A percentile compares a stretch with the other conserved stretches of the same genome.
phyloP scores from a whole-genome alignment of 352 stramenopile species.

The Thalassiosira tumida region DNA sequence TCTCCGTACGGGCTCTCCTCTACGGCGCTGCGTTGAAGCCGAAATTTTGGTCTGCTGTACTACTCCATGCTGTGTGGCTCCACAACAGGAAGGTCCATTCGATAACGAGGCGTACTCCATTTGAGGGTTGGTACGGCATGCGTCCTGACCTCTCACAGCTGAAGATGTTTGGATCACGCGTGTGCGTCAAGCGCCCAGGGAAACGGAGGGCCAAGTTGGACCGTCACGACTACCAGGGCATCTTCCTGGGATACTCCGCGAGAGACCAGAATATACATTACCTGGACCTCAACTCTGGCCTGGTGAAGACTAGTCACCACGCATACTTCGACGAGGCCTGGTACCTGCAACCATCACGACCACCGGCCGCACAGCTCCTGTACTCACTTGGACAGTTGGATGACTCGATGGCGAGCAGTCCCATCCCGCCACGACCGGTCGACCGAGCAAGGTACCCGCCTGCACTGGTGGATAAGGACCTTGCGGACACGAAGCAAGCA shows the following conservation, averaged over 20 bases:
- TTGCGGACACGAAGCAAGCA: not conserved
- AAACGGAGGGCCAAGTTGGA: constrained; percentile 24
- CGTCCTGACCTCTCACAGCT: not conserved
- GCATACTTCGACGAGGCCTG: constrained; percentile 35
- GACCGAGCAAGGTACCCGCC: not conserved
- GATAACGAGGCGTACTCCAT: not conserved
- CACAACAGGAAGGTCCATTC: constrained; percentile 28
- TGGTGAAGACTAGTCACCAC: constrained; percentile 20
- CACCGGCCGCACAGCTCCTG: constrained; percentile 37
- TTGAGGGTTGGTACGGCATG: not conserved
- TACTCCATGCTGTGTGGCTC: constrained; percentile 47
- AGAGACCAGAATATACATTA: constrained; percentile 42
- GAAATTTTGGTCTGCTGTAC: constrained; percentile 45
- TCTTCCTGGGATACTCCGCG: constrained; percentile 25
- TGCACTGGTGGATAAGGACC: not conserved
- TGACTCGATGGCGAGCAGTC: not conserved
- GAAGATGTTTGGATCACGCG: not conserved
- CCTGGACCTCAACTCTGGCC: constrained; percentile 10
- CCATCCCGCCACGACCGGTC: not conserved
- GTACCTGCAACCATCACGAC: constrained; percentile 20
- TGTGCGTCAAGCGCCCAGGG: constrained; percentile 18
- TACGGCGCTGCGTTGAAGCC: constrained; percentile 10
- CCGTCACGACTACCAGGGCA: constrained; percentile 14
- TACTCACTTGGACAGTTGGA: constrained; percentile 10
- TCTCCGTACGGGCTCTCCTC: constrained; percentile 16